These are phyloP conservation scores for Rhizopogon salebrosus DNA, from an alignment of 768 basidiomycete genomes.

Conservation along the genomic window DNA sequence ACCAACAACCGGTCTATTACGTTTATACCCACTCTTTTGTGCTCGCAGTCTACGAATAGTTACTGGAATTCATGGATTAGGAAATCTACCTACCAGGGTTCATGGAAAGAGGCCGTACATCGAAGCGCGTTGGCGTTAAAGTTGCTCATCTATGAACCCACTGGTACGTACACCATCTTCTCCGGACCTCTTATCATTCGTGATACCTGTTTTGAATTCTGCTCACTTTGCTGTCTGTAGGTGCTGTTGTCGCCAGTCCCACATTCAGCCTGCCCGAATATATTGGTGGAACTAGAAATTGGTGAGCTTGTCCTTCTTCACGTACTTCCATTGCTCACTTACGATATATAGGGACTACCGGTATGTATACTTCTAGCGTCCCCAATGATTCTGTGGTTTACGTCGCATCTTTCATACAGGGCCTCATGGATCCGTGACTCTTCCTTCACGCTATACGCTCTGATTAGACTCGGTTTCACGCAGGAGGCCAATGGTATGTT, in stretches of 20 bases:
- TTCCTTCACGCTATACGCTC: slow-evolving; percentile 91
- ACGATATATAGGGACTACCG: slow-evolving; percentile 53
- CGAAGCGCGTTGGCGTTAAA: slow-evolving; percentile 93
- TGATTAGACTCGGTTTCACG: slow-evolving; percentile 91
- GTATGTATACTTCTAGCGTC: slow-evolving; percentile 20
- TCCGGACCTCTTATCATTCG: neutral
- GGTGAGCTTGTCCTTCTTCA: slow-evolving; percentile 39
- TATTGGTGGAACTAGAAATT: slow-evolving; percentile 86
- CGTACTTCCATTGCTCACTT: neutral
- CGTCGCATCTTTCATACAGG: slow-evolving; percentile 27
- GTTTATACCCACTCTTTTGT: neutral
- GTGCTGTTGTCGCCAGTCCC: slow-evolving; percentile 91
- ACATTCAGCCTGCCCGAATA: slow-evolving; percentile 93
- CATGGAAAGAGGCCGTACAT: slow-evolving; percentile 95
- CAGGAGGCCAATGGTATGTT: slow-evolving; percentile 80
- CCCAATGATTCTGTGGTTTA: too few species aligned
- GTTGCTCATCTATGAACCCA: slow-evolving; percentile 89
- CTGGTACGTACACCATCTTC: slow-evolving; percentile 37
- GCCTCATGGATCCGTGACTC: slow-evolving; percentile 94
- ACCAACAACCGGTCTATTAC: neutral
- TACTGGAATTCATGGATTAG: slow-evolving; percentile 92
- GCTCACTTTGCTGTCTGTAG: slow-evolving; percentile 27
- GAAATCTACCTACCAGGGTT: slow-evolving; percentile 83
- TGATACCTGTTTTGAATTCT: neutral
- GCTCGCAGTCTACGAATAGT: slow-evolving; percentile 55